Evolutionary conservation across 208 protist genomes (phyloP).

Genomic region (Endotrypanum monterogeii): DNA sequence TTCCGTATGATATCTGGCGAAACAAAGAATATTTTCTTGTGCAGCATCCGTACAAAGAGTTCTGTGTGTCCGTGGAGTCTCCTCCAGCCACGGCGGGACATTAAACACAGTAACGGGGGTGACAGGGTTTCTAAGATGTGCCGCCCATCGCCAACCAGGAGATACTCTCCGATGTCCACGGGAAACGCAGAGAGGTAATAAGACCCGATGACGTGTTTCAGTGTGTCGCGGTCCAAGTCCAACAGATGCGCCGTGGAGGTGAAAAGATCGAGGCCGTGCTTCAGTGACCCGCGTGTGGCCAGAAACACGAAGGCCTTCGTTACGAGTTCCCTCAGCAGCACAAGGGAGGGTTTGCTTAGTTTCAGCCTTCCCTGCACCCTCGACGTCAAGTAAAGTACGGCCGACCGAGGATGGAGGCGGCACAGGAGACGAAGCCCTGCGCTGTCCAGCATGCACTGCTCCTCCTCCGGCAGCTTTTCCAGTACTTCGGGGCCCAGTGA

Average conservation of each 20-base stretch:
- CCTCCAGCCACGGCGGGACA: constrained; percentile 2
- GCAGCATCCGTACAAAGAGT: constrained; percentile 17
- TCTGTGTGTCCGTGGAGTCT: not conserved
- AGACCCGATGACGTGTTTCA: not conserved
- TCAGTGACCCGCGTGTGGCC: not conserved
- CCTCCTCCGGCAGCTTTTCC: constrained; percentile 14
- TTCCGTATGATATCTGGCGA: not conserved
- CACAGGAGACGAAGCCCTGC: constrained; percentile 10
- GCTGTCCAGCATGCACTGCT: constrained; percentile 5
- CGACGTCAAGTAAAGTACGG: constrained; percentile 1
- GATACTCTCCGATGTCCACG: constrained; percentile 14
- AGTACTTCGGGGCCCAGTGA: not conserved
- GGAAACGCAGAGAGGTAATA: constrained; percentile 19
- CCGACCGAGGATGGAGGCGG: constrained; percentile 7
- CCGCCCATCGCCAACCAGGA: constrained; percentile 15
- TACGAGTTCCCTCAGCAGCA: constrained; percentile 4
- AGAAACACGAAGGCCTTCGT: constrained; percentile 9
- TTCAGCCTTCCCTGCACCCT: not conserved
- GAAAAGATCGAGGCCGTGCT: constrained; percentile 14
- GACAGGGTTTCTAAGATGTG: not conserved
- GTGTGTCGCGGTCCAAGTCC: not conserved
- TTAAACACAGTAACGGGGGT: not conserved
- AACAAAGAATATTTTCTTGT: not conserved
- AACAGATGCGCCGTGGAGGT: constrained; percentile 14
- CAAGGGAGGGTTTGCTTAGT: not conserved